Percentiles rank a stretch among this genome's conserved stretches.
phyloP scores from a whole-genome alignment of 495 filamentous ascomycete species.

The Lichina pygmaea region DNA sequence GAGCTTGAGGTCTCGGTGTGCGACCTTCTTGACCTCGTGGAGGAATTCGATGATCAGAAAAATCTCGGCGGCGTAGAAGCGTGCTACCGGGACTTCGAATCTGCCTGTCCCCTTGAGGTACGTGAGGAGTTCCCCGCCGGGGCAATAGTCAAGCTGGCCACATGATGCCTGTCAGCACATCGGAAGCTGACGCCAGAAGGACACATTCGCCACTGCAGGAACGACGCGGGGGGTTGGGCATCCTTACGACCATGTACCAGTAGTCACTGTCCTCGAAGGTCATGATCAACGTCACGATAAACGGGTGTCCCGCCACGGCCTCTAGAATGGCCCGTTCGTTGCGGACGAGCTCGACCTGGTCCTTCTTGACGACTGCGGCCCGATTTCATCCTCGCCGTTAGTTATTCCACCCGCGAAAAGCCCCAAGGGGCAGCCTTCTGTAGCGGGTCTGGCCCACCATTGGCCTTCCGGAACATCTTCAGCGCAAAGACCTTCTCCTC shows the following conservation, averaged over 20 bases:
- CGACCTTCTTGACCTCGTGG: conserved; percentile 65
- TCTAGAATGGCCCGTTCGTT: conserved; percentile 75
- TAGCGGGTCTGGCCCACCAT: conserved; percentile 20
- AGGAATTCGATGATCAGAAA: conserved; percentile 77
- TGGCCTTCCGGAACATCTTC: conserved; percentile 78
- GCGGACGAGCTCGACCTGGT: conserved; percentile 92
- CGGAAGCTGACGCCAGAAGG: neutral
- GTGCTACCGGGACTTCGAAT: conserved; percentile 64
- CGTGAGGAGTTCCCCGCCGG: conserved; percentile 85
- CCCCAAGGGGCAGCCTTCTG: neutral
- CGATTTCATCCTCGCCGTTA: too few relatives aligned
- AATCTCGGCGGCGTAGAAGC: conserved; percentile 92
- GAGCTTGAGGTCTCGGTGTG: conserved; percentile 87
- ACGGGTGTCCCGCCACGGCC: conserved; percentile 74
- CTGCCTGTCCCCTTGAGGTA: conserved; percentile 67
- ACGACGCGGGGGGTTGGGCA: neutral
- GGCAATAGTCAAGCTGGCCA: conserved; percentile 55
- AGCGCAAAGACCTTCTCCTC: conserved; percentile 65
- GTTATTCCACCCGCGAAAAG: too few relatives aligned
- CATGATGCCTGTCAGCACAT: conserved; percentile 1
- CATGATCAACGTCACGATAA: conserved; percentile 75
- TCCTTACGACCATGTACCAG: conserved; percentile 67
- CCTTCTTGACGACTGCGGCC: conserved; percentile 58
- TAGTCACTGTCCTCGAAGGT: conserved; percentile 77
- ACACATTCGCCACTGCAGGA: neutral